Evolutionary conservation across 306 rosid genomes (phyloP).

Genomic region (Quercus cerris): DNA sequence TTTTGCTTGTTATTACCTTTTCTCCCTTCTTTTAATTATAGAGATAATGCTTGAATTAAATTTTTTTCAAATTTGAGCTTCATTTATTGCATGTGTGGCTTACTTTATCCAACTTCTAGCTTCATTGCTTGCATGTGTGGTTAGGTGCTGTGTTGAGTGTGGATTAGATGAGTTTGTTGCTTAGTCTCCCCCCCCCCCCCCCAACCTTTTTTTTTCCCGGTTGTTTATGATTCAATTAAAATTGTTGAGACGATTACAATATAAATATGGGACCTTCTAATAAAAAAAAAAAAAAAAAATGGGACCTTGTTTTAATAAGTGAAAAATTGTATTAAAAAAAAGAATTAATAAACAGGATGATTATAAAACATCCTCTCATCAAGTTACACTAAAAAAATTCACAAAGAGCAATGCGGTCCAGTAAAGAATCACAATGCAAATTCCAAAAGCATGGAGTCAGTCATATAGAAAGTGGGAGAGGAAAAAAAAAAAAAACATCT

Average conservation of each 20-base stretch:
- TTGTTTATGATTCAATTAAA: background rate
- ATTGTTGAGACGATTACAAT: background rate
- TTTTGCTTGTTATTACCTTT: background rate
- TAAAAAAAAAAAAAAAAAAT: background rate
- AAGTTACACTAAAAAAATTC: no score
- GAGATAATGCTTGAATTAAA: background rate
- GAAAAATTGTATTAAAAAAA: no score
- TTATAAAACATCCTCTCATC: no score
- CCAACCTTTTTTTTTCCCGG: background rate
- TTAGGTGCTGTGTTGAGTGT: background rate
- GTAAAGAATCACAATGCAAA: no score
- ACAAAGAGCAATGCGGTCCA: no score
- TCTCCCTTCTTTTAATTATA: background rate
- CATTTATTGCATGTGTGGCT: background rate
- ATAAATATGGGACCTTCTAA: background rate
- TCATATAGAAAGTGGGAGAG: no score
- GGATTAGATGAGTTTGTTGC: background rate
- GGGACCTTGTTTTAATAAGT: no score
- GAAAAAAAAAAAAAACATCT: no score
- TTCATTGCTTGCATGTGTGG: background rate
- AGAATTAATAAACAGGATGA: no score
- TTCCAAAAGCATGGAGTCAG: no score
- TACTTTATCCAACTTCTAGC: background rate
- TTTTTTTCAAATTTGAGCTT: background rate
- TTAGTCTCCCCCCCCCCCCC: background rate